A percentile compares a stretch with the other conserved stretches of the same genome.
Evolutionary conservation across 129 eudicot species (phyloP).

Genomic region (Rutidosis leptorrhynchoides): DNA sequence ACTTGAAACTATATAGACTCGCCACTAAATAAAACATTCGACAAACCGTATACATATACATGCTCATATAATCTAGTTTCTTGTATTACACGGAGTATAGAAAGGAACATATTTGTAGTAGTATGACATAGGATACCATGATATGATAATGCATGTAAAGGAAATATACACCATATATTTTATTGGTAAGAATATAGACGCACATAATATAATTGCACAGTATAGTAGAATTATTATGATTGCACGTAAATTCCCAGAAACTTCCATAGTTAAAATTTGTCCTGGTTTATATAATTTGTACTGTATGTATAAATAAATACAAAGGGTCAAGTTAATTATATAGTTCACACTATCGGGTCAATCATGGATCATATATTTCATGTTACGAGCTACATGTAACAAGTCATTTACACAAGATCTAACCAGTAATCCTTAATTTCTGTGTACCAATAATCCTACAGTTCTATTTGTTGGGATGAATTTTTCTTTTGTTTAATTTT

Average conservation of each 20-base stretch:
- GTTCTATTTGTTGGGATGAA: no score
- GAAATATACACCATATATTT: neutral
- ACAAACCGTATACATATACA: no score
- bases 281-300: conserved; percentile 11
- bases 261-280: conserved; percentile 28
- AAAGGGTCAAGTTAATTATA: conserved; percentile 15
- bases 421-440: conserved; percentile 7
- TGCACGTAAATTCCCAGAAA: conserved; percentile 14
- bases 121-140: conserved; percentile 21
- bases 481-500: no score
- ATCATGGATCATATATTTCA: conserved; percentile 23
- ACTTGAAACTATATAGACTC: no score
- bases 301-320: no score
- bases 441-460: neutral
- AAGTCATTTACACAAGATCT: conserved; percentile 10
- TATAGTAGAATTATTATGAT: conserved; percentile 19
- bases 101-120: neutral
- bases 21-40: no score
- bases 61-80: no score
- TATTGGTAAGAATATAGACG: neutral
- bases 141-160: neutral
- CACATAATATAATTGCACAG: neutral
- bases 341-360: conserved; percentile 16
- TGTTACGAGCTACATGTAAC: conserved; percentile 5
- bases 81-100: neutral